phyloP scores from a whole-genome alignment of 2,329 filamentous ascomycete species.

The Bimuria novae-zelandiae region DNA sequence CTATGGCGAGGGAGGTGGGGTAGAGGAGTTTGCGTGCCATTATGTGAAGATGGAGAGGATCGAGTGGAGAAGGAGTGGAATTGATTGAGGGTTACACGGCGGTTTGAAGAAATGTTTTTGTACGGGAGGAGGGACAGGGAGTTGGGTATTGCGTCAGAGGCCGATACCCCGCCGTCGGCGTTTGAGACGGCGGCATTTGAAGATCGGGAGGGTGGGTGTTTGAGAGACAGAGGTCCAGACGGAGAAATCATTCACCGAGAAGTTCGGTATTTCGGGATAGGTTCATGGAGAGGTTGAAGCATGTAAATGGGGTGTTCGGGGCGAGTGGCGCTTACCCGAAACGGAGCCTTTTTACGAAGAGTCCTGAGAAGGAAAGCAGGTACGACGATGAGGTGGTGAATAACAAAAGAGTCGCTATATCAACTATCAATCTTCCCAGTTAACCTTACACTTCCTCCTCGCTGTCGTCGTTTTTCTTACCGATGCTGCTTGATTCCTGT shows the following conservation, averaged over 20 bases:
- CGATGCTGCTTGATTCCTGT: too few relatives aligned
- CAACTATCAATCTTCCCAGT: background rate
- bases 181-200: constrained; percentile 7
- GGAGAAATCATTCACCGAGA: too few relatives aligned
- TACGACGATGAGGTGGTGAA: background rate
- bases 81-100: background rate
- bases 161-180: constrained; percentile 11
- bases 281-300: too few relatives aligned
- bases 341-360: constrained; percentile 2
- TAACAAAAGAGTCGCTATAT: background rate
- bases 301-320: too few relatives aligned
- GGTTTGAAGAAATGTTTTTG: background rate
- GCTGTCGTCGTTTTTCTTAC: background rate
- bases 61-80: background rate
- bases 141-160: constrained; percentile 4
- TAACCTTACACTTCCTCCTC: background rate
- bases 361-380: background rate
- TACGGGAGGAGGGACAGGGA: background rate
- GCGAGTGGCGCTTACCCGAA: background rate
- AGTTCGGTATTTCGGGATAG: too few relatives aligned
- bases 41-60: background rate
- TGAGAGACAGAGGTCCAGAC: too few relatives aligned
- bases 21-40: constrained; percentile 64
- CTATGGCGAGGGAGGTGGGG: constrained; percentile 65
- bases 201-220: background rate